Conservation (phyloP, 2,329 filamentous ascomycete genomes). For the Aspergillus uvarum region DNA sequence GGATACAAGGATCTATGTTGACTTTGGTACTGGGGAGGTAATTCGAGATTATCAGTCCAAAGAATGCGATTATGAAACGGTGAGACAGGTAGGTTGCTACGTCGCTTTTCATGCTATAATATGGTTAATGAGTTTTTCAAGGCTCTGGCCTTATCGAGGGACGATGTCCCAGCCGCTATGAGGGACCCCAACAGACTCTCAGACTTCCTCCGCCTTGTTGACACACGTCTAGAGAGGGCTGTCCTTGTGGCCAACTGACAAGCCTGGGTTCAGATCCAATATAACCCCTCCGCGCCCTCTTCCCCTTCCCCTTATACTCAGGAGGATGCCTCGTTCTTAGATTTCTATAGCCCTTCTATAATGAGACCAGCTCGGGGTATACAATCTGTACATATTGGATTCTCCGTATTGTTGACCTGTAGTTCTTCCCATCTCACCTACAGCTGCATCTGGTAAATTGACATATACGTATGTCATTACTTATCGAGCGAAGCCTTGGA, state of each 20-base stretch:
- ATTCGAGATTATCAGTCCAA: conserved; percentile 88
- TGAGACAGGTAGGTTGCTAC: conserved; percentile 64
- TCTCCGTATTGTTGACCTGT: no score
- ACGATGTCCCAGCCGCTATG: conserved; percentile 74
- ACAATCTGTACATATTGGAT: no score
- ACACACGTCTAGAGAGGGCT: conserved; percentile 63
- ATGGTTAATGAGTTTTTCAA: conserved; percentile 21
- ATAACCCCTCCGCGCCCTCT: neutral
- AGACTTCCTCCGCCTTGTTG: conserved; percentile 68
- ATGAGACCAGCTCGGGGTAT: no score
- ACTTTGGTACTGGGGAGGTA: conserved; percentile 76
- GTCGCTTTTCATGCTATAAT: neutral
- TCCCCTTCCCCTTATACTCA: neutral
- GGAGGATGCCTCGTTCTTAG: no score
- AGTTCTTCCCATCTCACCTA: no score
- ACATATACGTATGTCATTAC: no score
- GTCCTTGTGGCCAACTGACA: conserved; percentile 20
- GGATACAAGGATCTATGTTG: conserved; percentile 88
- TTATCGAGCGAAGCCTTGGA: no score
- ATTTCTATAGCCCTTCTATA: no score
- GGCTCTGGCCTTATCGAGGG: conserved; percentile 58
- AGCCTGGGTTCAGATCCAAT: neutral
- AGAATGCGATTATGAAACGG: conserved; percentile 75
- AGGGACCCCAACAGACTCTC: conserved; percentile 76
- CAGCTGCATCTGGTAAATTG: no score